phyloP scores from a whole-genome alignment of 2,329 filamentous ascomycete species.

The Cercospora beticola region DNA sequence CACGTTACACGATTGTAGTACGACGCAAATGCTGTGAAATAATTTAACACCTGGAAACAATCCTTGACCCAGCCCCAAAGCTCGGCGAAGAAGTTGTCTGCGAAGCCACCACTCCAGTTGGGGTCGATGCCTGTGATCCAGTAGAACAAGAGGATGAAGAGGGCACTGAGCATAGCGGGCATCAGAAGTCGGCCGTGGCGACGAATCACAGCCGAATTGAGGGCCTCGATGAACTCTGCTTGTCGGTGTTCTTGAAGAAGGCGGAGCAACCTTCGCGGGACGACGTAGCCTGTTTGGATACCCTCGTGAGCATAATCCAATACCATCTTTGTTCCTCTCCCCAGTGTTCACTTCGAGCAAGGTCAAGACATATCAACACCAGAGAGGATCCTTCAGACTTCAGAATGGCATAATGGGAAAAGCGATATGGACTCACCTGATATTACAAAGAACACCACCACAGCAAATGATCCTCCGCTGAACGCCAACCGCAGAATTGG shows the following conservation, averaged over 20 bases:
- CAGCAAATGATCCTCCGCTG: conserved; percentile 60
- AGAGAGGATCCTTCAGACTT: not conserved
- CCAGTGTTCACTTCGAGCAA: not conserved
- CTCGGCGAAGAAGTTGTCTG: conserved; percentile 49
- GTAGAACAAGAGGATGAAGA: conserved; percentile 54
- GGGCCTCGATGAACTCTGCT: conserved; percentile 41
- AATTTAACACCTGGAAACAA: conserved; percentile 51
- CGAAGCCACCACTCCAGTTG: conserved; percentile 26
- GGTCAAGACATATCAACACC: not conserved
- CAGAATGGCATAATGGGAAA: not conserved
- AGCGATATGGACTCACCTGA: conserved; percentile 35
- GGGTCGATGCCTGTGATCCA: conserved; percentile 45
- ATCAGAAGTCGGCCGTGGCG: conserved; percentile 51
- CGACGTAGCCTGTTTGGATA: conserved; percentile 46
- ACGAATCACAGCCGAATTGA: conserved; percentile 51
- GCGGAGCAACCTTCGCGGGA: conserved; percentile 44
- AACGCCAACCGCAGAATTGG: conserved; percentile 45
- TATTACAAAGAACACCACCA: conserved; percentile 52
- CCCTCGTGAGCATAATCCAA: not conserved
- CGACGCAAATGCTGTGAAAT: conserved; percentile 15
- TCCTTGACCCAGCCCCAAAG: conserved; percentile 52
- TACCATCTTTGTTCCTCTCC: no score
- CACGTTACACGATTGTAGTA: conserved; percentile 41
- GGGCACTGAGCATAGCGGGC: conserved; percentile 55
- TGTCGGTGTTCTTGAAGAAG: conserved; percentile 33